A percentile compares a stretch with the other conserved stretches of the same genome.
Evolutionary conservation across 2,329 filamentous ascomycete species (phyloP).

Genomic region (Fusarium sublunatum): DNA sequence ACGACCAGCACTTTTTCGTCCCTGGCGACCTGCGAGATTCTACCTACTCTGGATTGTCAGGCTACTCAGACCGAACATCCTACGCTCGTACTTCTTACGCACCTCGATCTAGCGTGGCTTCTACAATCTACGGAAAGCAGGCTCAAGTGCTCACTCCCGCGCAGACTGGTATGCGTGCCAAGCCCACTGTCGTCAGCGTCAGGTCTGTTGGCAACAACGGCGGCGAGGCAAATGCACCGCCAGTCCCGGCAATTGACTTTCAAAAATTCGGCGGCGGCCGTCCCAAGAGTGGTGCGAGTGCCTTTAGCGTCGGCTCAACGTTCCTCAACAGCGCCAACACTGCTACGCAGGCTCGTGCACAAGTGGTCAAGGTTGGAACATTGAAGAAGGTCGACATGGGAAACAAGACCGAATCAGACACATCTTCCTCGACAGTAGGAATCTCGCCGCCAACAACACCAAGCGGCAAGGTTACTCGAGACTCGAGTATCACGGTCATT

Average conservation of each 20-base stretch:
- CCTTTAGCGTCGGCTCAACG: conserved; percentile 75
- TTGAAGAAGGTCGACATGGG: conserved; percentile 59
- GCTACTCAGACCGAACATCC: conserved; percentile 70
- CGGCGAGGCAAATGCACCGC: conserved; percentile 69
- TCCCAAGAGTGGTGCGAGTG: conserved; percentile 66
- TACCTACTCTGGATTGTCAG: conserved; percentile 83
- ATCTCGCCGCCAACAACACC: conserved; percentile 40
- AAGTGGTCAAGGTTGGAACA: conserved; percentile 69
- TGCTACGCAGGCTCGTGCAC: conserved; percentile 66
- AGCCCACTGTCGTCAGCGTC: conserved; percentile 93
- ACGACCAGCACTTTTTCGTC: conserved; percentile 93
- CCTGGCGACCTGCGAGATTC: conserved; percentile 91
- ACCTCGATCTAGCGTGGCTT: conserved; percentile 81
- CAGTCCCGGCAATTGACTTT: conserved; percentile 78
- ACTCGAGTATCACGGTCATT: conserved; percentile 61
- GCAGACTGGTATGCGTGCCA: conserved; percentile 86
- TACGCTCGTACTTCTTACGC: conserved; percentile 69
- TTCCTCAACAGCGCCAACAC: conserved; percentile 75
- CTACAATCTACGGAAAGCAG: conserved; percentile 93
- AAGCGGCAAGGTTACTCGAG: conserved; percentile 45
- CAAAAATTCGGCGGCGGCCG: conserved; percentile 63
- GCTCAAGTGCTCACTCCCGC: conserved; percentile 85
- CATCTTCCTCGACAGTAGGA: conserved; percentile 40
- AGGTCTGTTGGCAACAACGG: conserved; percentile 73
- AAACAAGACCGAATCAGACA: conserved; percentile 53